Evolutionary conservation across 176 grass and related monocot genomes (phyloP).

Genomic region (Oryza glumipatula): DNA sequence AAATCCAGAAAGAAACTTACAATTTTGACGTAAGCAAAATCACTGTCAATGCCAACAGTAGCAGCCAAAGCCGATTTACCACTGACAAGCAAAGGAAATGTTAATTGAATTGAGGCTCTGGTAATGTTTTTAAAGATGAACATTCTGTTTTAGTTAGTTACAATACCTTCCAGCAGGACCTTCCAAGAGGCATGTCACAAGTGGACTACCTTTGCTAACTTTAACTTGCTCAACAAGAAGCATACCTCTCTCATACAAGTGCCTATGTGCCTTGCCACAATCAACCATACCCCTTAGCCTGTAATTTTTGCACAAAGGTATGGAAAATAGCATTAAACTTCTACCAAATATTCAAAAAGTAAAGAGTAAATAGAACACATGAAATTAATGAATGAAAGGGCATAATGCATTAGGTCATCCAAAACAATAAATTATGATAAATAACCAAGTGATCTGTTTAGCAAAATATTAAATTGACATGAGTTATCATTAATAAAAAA

Average conservation of each 20-base stretch:
- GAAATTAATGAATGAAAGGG: constrained; percentile 14
- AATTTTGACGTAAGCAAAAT: constrained; percentile 96
- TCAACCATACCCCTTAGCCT: constrained; percentile 93
- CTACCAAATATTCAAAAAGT: constrained; percentile 21
- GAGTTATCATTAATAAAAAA: constrained; percentile 9
- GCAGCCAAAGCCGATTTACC: constrained; percentile 77
- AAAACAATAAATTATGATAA: constrained; percentile 24
- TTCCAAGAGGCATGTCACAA: constrained; percentile 95
- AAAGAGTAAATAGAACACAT: background rate
- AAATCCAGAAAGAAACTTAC: constrained; percentile 58
- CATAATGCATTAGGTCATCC: background rate
- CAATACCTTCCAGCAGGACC: constrained; percentile 80
- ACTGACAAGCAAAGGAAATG: constrained; percentile 40
- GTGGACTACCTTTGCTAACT: constrained; percentile 88
- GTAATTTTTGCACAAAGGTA: constrained; percentile 27
- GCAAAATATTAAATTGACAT: background rate
- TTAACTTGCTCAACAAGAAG: constrained; percentile 93
- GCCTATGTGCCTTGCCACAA: constrained; percentile 73
- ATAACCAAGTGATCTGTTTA: background rate
- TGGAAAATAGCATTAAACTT: background rate
- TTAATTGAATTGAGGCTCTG: constrained; percentile 32
- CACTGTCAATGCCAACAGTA: constrained; percentile 87
- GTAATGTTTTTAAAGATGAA: constrained; percentile 16
- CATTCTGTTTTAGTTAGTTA: constrained; percentile 12
- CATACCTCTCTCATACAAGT: constrained; percentile 84